Conservation (phyloP, 345 rosid species). For the thale cress (Arabidopsis thaliana) region TAIR10.1 NC_003076.8:2344501-2345000, state of each 20-base stretch:
- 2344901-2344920: conserved; percentile 44
- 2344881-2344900: conserved; percentile 51
- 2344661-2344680: conserved; percentile 87
- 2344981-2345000: conserved; percentile 68
- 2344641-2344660: conserved; percentile 65
- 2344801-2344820: conserved; percentile 48
- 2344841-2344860: conserved; percentile 91
- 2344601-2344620: conserved; percentile 61
- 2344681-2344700: neutral
- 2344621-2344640: conserved; percentile 85
- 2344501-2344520: neutral
- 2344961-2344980: conserved; percentile 87
- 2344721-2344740: conserved; percentile 1
- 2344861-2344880: conserved; percentile 96
- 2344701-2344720: neutral
- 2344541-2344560: conserved; percentile 4
- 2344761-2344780: conserved; percentile 57
- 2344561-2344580: neutral
- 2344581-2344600: conserved; percentile 92
- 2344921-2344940: conserved; percentile 35
- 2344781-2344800: conserved; percentile 70
- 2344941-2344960: conserved; percentile 73
- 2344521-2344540: neutral
- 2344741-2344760: conserved; percentile 13
- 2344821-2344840: conserved; percentile 89